Base-by-base conservation (phyloP, 140 eudicot genomes). In the Senecio squalidus region DNA sequence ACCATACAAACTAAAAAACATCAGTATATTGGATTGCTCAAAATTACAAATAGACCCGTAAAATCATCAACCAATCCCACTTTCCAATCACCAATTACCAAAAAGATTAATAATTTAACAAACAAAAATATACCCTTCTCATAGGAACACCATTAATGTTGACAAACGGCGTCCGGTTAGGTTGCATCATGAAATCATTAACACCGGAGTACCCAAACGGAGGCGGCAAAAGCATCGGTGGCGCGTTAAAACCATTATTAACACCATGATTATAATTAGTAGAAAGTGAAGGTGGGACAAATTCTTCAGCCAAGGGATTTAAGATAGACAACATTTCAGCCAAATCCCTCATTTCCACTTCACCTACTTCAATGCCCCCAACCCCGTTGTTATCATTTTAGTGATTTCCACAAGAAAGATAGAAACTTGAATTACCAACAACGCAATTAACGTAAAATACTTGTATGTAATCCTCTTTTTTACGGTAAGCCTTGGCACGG, bases 271-370 rank as follows among this genome's bases (percentile, higher is more conserved):
- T 73, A 21, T 60, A 73, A 41, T 55, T 45, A 40, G 30, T 62
- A 13, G 56, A 39, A 47, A 82, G 75, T 1, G 95, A 85, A 13
- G 91, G 86, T 0, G 95, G 95, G 17, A 86, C 91, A 62, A 86
- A 86, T 57, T 86, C 95, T 52, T 76, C 75, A 30, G 95, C 95
- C 95, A 82, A 82, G 5, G 95, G 95, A 70, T 86, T 86, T 30
- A 86, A 66, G 58, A 82, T 86, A 0, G 91, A 86, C 30, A 82
- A 78, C 87, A 82, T 82, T 64, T 86, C 91, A 74, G 82, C 91
- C 73, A 82, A 76, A 76, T 86, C 88, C 79, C 85, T 76, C 78
- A 86, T 86, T 24, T 86, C 95, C n/a, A n/a, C n/a, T n/a, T n/a
- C n/a, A n/a, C n/a, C n/a, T n/a, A n/a, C n/a, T n/a, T n/a, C n/a